Base-by-base conservation (phyloP, 352 stramenopile genomes). In the Pythium periplocum region DNA sequence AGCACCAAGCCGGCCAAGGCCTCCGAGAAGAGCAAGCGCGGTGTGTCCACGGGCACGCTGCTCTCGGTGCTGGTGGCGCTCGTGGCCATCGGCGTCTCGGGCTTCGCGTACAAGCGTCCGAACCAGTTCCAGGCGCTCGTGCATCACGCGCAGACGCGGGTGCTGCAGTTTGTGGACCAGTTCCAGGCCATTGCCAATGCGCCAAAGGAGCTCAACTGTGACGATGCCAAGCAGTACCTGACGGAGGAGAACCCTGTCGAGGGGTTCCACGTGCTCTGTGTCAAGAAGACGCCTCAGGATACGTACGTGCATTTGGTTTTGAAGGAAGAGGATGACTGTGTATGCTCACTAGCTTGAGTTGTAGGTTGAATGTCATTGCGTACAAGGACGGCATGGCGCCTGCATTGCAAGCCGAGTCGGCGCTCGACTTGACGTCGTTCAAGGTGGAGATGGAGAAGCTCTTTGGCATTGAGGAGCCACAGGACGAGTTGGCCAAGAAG, bases 211-310 rank as follows among this genome's bases (percentile, higher is more conserved):
- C 62, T 86, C 11, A 56, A 82, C 53, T 86, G 77, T 51, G 11
- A 6, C 0, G 36, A 53, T 2, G 71, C 75, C 4, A 55, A 72
- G 2, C 51, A 75, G 57, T 82, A 69, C 41, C 50, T 90, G 46
- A 90, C 79, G 6, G 68, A 83, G 33, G 69, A 69, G 10, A 68
- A 71, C 41, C 64, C 77, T 0, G 70, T 90, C 54, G 83, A 82
- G 51, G 80, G 80, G 11, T 88, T 88, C 54, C 78, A 90, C 52
- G 77, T 90, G 41, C 61, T 88, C 6, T 90, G 80, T 44, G 53
- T 86, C 10, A 57, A 77, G 36, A 69, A 69, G 48, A 73, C 68
- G 12, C 48, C 67, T n/a, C 34, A 51, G 11, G 60, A 83, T 41
- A 74, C 61, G 73, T 86, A 62, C 58, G 73, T 67, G n/a, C 4